Conservation (phyloP, 2,329 filamentous ascomycete species). For the Botrytis fabae region DNA sequence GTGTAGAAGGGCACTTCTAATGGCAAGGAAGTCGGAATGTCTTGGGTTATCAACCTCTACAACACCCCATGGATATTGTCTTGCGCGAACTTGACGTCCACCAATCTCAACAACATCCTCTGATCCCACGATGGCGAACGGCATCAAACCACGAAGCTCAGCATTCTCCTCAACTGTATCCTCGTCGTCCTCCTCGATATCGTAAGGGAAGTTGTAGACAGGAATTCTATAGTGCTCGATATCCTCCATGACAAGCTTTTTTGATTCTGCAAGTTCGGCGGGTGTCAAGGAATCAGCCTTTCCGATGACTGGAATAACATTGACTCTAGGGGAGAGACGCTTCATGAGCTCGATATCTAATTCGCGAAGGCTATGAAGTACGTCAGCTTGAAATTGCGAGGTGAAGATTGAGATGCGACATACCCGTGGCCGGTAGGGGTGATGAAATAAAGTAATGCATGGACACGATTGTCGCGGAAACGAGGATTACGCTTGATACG, state of each 20-base stretch:
- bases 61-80: constrained; percentile 98
- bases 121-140: constrained; percentile 96
- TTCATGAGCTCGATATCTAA: constrained; percentile 99
- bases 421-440: constrained; percentile 95
- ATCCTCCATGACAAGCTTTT: constrained; percentile 99
- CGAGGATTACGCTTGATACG: constrained; percentile 99
- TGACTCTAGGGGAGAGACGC: constrained; percentile 95
- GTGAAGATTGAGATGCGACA: constrained; percentile 39
- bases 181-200: constrained; percentile 99
- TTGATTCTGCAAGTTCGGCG: constrained; percentile 94
- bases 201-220: constrained; percentile 99
- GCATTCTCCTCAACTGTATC: constrained; percentile 99
- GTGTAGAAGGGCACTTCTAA: constrained; percentile 93
- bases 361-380: constrained; percentile 75
- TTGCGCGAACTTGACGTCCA: constrained; percentile 85
- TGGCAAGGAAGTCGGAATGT: constrained; percentile 97
- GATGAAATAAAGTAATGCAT: constrained; percentile 98
- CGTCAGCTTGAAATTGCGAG: constrained; percentile 27
- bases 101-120: constrained; percentile 95
- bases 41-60: constrained; percentile 99
- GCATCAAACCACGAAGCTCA: constrained; percentile 95
- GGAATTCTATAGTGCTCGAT: constrained; percentile 99
- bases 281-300: constrained; percentile 97
- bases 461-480: constrained; percentile 98
- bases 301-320: constrained; percentile 98